Evolutionary conservation across 176 grass and related monocot species (phyloP).

Genomic region (Musa troglodytarum): DNA sequence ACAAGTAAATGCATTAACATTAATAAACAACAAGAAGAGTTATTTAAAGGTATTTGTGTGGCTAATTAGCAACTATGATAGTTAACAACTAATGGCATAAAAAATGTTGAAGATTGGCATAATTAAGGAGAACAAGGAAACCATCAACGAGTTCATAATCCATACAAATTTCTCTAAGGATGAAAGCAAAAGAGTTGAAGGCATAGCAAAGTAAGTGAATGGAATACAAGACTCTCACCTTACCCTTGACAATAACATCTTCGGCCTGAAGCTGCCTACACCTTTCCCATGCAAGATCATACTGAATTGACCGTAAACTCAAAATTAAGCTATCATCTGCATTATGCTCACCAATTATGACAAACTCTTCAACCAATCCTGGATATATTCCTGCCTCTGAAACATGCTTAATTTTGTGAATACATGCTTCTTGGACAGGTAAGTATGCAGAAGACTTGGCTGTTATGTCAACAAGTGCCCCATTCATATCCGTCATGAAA

Average conservation of each 20-base stretch:
- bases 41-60: background rate
- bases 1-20: background rate
- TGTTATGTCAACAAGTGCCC: conserved; percentile 71
- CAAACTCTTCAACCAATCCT: conserved; percentile 72
- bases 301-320: conserved; percentile 70
- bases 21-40: background rate
- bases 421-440: conserved; percentile 64
- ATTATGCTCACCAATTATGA: conserved; percentile 65
- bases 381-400: conserved; percentile 69
- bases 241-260: conserved; percentile 63
- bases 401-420: conserved; percentile 62
- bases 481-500: conserved; percentile 60
- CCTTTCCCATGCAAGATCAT: conserved; percentile 88
- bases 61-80: background rate
- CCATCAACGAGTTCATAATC: background rate
- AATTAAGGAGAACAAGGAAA: background rate
- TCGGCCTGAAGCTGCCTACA: conserved; percentile 90
- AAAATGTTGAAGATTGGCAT: background rate
- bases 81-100: background rate
- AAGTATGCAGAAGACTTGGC: conserved; percentile 72
- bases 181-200: background rate
- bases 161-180: background rate
- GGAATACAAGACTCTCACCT: conserved; percentile 44
- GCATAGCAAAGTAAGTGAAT: background rate
- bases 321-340: conserved; percentile 69